These are phyloP conservation scores for Penicillium sp. DNA, from an alignment of 2,329 filamentous ascomycete species.

Conservation along the genomic window DNA sequence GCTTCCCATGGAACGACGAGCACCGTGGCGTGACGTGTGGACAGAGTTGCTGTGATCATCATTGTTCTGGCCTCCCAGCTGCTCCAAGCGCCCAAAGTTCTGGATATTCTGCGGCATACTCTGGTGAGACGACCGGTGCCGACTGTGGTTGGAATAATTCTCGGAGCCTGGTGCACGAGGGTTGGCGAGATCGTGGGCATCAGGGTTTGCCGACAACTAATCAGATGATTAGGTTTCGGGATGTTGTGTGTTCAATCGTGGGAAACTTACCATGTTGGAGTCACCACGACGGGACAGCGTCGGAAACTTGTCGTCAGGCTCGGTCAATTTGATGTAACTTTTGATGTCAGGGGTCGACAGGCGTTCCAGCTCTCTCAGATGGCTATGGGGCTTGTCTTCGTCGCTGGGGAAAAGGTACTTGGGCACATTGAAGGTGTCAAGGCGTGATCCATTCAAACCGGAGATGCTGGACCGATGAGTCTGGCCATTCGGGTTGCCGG, in stretches of 20 bases:
- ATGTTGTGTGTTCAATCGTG: not conserved
- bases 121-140: slow-evolving; percentile 58
- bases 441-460: slow-evolving; percentile 35
- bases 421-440: slow-evolving; percentile 77
- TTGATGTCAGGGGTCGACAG: slow-evolving; percentile 57
- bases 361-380: slow-evolving; percentile 40
- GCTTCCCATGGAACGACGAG: slow-evolving; percentile 40
- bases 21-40: slow-evolving; percentile 31
- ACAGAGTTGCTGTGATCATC: slow-evolving; percentile 22
- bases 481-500: slow-evolving; percentile 42
- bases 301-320: slow-evolving; percentile 76
- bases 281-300: slow-evolving; percentile 50
- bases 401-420: slow-evolving; percentile 81
- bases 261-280: slow-evolving; percentile 46
- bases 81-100: slow-evolving; percentile 35
- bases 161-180: slow-evolving; percentile 60
- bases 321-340: slow-evolving; percentile 61
- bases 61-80: slow-evolving; percentile 25
- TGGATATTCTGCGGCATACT: slow-evolving; percentile 50
- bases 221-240: slow-evolving; percentile 34
- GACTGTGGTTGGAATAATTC: slow-evolving; percentile 56
- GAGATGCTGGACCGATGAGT: slow-evolving; percentile 23
- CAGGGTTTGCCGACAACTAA: slow-evolving; percentile 70
- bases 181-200: slow-evolving; percentile 69
- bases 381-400: slow-evolving; percentile 48